These are phyloP conservation scores for Choiromyces venosus DNA, from an alignment of 495 filamentous ascomycete genomes.

Conservation along the genomic window DNA sequence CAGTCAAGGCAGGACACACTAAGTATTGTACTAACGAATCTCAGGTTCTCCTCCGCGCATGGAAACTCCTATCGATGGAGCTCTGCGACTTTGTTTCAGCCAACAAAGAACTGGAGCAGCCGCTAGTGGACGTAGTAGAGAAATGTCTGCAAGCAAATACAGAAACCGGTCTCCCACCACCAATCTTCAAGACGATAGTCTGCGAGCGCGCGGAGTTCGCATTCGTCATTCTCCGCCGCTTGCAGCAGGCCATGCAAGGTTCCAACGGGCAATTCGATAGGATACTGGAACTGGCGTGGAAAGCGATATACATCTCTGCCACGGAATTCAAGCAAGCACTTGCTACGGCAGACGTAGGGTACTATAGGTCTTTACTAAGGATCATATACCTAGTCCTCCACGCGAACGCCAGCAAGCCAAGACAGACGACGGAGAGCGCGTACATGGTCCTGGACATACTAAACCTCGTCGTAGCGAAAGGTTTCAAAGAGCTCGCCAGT, in stretches of 20 bases:
- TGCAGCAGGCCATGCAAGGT: conserved; percentile 33
- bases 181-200: conserved; percentile 37
- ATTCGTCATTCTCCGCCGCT: conserved; percentile 38
- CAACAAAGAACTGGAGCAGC: conserved; percentile 44
- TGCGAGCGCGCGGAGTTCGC: conserved; percentile 42
- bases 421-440: conserved; percentile 30
- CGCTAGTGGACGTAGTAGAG: conserved; percentile 41
- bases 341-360: conserved; percentile 55
- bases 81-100: conserved; percentile 62
- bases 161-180: conserved; percentile 34
- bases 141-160: conserved; percentile 38
- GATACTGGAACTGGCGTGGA: conserved; percentile 37
- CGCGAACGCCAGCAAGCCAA: conserved; percentile 20
- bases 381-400: conserved; percentile 72
- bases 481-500: conserved; percentile 67
- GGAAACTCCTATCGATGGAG: conserved; percentile 83
- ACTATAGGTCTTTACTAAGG: conserved; percentile 76
- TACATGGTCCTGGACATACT: conserved; percentile 52
- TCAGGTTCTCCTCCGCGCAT: conserved; percentile 73
- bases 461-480: conserved; percentile 68
- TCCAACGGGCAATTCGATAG: conserved; percentile 31
- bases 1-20: neutral
- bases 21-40: conserved; percentile 39
- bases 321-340: conserved; percentile 36
- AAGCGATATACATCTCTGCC: conserved; percentile 27